phyloP scores from a whole-genome alignment of 1,284 basidiomycete genomes.

The Ceratobasidium sp. region DNA sequence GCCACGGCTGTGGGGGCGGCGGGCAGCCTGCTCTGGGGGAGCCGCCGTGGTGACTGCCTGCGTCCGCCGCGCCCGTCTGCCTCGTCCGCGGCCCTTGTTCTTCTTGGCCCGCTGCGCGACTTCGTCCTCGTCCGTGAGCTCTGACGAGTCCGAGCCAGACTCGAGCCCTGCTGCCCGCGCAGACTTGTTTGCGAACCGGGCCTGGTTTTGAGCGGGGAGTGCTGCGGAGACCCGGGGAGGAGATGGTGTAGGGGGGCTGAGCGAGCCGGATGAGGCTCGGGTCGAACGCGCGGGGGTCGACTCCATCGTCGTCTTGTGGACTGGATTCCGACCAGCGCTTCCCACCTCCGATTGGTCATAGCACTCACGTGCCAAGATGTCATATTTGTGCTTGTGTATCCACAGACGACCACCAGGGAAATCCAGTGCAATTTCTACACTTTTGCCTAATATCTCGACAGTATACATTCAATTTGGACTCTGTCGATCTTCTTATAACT shows the following conservation, averaged over 20 bases:
- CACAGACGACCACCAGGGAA: no score
- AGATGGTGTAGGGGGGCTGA: constrained; percentile 37
- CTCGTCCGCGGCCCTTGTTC: constrained; percentile 22
- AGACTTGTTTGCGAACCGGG: constrained; percentile 35
- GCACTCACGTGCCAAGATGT: constrained; percentile 19
- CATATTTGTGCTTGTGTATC: constrained; percentile 16
- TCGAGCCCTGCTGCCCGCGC: constrained; percentile 40
- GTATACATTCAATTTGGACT: neutral
- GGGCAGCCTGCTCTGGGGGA: constrained; percentile 8
- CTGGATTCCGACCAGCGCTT: constrained; percentile 33
- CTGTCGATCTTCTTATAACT: no score
- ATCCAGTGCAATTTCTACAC: neutral
- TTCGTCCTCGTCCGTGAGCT: constrained; percentile 43
- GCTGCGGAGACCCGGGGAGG: constrained; percentile 23
- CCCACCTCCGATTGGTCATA: constrained; percentile 35
- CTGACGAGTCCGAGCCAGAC: constrained; percentile 42
- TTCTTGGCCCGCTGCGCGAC: constrained; percentile 26
- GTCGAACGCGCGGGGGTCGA: constrained; percentile 42
- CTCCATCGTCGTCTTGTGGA: constrained; percentile 43
- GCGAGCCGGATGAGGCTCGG: constrained; percentile 40
- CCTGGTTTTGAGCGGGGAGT: constrained; percentile 10
- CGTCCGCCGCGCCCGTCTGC: neutral
- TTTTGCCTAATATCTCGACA: neutral
- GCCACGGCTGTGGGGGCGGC: constrained; percentile 42
- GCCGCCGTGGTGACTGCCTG: neutral